Evolutionary conservation across 1,284 basidiomycete genomes (phyloP), one percentile per base, ranked within the genome.

Genomic region (Ganoderma sinense): DNA sequence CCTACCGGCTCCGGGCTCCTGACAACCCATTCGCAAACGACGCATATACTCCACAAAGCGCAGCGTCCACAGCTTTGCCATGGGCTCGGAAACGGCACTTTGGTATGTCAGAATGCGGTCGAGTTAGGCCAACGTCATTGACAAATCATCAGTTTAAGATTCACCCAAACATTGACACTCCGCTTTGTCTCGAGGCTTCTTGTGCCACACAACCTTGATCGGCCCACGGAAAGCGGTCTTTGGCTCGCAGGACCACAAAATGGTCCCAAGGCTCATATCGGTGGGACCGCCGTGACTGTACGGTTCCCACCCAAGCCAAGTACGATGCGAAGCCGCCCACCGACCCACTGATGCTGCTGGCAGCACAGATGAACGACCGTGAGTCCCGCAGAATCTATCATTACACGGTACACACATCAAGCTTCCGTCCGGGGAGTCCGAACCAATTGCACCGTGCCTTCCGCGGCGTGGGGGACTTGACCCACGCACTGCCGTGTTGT

Each of bases 241-340:
- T 73, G 55, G 36, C 20, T 65, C 43, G 45, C 26, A 36, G 67
- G 51, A 65, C 71, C 69, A 69, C 71, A 10, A 13, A 26, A 23
- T 20, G 29, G n/a, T 64, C 58, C 23, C 39, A n/a, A 20, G 40
- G 39, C 45, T 55, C 67, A 65, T 68, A 70, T 67, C 59, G 56
- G 41, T 51, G 56, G 56, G 55, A 41, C 36, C 20, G 3, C 36
- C 36, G 36, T 36, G 7, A 36, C 36, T 36, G 36, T 36, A 36
- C 36, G 36, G 36, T 51, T 41, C 20, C 59, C 20, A 13, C 2
- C 40, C 29, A 18, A 39, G 13, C 56, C 56, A 58, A 51, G 70
- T 63, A 41, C 61, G 23, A 67, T 70, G 67, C 65, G 65, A 70
- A 64, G 48, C 59, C 69, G 48, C 59, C 69, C 58, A 31, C 48